Percentiles rank a stretch among this genome's conserved stretches.
These are phyloP conservation scores for Taxawa tesnikishii DNA, from an alignment of 2,329 filamentous ascomycete genomes.

Conservation along the genomic window DNA sequence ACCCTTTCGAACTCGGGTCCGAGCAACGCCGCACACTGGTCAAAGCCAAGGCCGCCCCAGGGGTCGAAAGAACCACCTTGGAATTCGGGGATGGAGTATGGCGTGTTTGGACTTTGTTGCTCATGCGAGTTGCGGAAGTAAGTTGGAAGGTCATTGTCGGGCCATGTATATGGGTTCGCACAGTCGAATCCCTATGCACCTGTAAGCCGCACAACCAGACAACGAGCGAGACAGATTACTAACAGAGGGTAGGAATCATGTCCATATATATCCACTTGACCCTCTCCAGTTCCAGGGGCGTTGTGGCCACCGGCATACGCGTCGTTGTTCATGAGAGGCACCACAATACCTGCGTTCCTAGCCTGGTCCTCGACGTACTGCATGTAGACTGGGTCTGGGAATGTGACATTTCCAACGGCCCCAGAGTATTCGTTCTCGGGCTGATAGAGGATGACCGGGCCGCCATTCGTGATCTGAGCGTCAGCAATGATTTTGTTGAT, in stretches of 20 bases:
- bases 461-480: constrained; percentile 71
- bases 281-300: constrained; percentile 44
- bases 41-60: constrained; percentile 61
- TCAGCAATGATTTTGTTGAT: constrained; percentile 57
- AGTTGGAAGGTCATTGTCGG: constrained; percentile 37
- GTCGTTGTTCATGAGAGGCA: constrained; percentile 68
- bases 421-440: constrained; percentile 70
- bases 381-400: constrained; percentile 58
- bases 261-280: constrained; percentile 51
- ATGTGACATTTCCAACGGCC: constrained; percentile 35
- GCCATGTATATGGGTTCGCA: constrained; percentile 50
- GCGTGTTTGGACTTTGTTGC: constrained; percentile 51
- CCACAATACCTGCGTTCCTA: constrained; percentile 54
- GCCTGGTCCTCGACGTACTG: constrained; percentile 58
- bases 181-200: too few relatives aligned
- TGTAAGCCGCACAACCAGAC: constrained; percentile 20
- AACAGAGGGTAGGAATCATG: constrained; percentile 53
- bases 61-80: constrained; percentile 49
- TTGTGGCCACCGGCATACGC: constrained; percentile 48
- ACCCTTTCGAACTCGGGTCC: constrained; percentile 66
- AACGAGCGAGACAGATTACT: too few relatives aligned
- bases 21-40: constrained; percentile 51
- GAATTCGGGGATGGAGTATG: constrained; percentile 52
- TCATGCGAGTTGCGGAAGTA: too few relatives aligned
- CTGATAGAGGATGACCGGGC: constrained; percentile 66